Evolutionary conservation across 2,329 filamentous ascomycete species (phyloP).

Genomic region (Aureobasidium uvarum): DNA sequence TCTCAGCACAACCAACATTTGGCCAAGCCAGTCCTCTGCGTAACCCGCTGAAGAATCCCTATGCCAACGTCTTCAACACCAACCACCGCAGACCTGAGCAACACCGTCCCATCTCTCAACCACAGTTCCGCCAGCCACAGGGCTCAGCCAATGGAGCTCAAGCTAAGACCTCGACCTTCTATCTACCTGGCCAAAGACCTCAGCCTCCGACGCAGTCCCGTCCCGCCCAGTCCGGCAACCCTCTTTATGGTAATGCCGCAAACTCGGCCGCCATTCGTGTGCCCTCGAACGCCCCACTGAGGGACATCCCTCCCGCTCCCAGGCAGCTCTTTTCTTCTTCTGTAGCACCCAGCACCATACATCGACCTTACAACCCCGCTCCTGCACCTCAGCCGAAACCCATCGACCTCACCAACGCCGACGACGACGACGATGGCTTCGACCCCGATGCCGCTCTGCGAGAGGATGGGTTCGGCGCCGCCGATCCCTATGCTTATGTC

Average conservation of each 20-base stretch:
- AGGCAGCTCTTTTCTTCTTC: constrained; percentile 55
- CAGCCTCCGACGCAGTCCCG: constrained; percentile 2
- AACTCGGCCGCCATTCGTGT: constrained; percentile 41
- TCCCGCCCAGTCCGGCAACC: constrained; percentile 17
- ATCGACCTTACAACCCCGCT: constrained; percentile 50
- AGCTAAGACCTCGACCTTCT: constrained; percentile 28
- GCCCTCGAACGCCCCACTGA: constrained; percentile 49
- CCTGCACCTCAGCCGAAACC: constrained; percentile 38
- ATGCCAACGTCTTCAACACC: constrained; percentile 50
- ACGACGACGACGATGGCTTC: constrained; percentile 46
- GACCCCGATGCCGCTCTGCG: constrained; percentile 49
- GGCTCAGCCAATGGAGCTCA: constrained; percentile 10
- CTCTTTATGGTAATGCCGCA: constrained; percentile 19
- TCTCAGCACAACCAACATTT: constrained; percentile 48
- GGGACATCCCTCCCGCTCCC: constrained; percentile 51
- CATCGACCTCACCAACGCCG: constrained; percentile 50
- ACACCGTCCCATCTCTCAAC: constrained; percentile 23
- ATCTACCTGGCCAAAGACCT: constrained; percentile 33
- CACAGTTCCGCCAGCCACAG: constrained; percentile 22
- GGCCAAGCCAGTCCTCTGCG: constrained; percentile 59
- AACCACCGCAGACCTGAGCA: constrained; percentile 38
- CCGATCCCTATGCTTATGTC: constrained; percentile 61
- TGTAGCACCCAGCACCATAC: constrained; percentile 38
- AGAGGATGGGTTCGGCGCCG: constrained; percentile 52
- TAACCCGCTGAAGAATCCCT: constrained; percentile 44